Percentiles rank a stretch among this genome's conserved stretches.
Conservation (phyloP, 345 rosid genomes). For the Aquilaria malaccensis region DNA sequence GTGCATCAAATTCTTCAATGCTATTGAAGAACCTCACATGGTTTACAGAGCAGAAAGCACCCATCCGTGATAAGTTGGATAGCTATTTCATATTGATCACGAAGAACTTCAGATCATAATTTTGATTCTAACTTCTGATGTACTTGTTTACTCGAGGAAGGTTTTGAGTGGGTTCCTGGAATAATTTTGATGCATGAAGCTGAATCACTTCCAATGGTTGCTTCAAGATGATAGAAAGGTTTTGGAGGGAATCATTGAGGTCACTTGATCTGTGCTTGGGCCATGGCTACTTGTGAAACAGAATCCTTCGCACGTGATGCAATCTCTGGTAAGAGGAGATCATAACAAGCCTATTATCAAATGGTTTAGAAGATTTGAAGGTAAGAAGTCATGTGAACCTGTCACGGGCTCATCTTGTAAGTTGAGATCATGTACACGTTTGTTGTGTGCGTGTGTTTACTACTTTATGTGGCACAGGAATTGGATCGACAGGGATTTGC, state of each 20-base stretch:
- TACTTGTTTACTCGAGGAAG: slow-evolving; percentile 10
- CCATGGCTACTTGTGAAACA: slow-evolving; percentile 1
- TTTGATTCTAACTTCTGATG: not conserved
- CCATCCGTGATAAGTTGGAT: not conserved
- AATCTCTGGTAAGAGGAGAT: slow-evolving; percentile 17
- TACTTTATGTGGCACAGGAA: too few relatives aligned
- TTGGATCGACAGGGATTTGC: too few relatives aligned
- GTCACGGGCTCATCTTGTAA: too few relatives aligned
- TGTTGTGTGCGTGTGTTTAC: not conserved
- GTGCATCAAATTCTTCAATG: slow-evolving; percentile 2
- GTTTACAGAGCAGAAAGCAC: too few relatives aligned
- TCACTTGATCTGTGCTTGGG: not conserved
- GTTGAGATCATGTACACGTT: not conserved
- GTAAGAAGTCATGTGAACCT: slow-evolving; percentile 12
- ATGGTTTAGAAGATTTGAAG: slow-evolving; percentile 16
- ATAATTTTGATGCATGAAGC: not conserved
- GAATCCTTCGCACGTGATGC: slow-evolving; percentile 13
- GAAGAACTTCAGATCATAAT: not conserved
- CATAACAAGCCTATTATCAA: slow-evolving; percentile 16
- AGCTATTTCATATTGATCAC: too few relatives aligned
- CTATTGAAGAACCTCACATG: not conserved
- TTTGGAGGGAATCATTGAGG: slow-evolving; percentile 1
- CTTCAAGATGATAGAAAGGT: not conserved
- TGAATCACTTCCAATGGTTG: not conserved
- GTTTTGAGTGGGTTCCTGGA: slow-evolving; percentile 5